phyloP scores from a whole-genome alignment of 805 yeast genomes.

The Candida nanaspora region DNA sequence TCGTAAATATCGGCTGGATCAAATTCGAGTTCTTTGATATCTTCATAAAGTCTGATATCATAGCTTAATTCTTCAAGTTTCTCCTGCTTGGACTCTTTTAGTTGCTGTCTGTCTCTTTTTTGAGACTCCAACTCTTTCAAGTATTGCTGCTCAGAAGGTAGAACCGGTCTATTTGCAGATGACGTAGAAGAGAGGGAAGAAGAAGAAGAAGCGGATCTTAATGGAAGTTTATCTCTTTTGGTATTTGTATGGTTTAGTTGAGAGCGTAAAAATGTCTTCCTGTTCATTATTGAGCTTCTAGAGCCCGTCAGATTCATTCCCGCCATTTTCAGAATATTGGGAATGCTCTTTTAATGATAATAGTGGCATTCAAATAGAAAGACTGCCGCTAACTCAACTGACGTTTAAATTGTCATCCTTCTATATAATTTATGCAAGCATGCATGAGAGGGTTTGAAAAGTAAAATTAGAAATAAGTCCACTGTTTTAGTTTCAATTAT shows the following conservation, averaged over 20 bases:
- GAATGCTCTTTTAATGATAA: too few relatives aligned
- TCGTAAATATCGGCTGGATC: slow-evolving; percentile 6
- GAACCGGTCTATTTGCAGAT: neutral
- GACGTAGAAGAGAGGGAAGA: too few relatives aligned
- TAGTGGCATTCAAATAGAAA: too few relatives aligned
- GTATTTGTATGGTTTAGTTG: slow-evolving; percentile 1
- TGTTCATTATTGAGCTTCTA: slow-evolving; percentile 1
- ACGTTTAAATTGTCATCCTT: too few relatives aligned
- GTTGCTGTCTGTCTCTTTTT: neutral
- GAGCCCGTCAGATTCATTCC: slow-evolving; percentile 1
- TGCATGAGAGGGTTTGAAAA: too few relatives aligned
- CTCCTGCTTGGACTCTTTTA: neutral
- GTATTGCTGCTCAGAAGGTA: slow-evolving; percentile 1
- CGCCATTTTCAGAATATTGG: too few relatives aligned
- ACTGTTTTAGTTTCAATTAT: too few relatives aligned
- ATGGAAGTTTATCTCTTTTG: neutral
- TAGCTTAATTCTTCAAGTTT: slow-evolving; percentile 7
- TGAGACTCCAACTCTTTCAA: neutral
- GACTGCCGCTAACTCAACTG: too few relatives aligned
- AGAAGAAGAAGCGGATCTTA: neutral
- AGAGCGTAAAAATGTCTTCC: neutral
- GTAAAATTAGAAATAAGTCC: too few relatives aligned
- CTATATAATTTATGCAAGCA: too few relatives aligned
- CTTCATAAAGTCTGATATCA: slow-evolving; percentile 10
- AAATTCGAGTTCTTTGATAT: slow-evolving; percentile 6